phyloP scores from a whole-genome alignment of 2,329 filamentous ascomycete genomes.

The Chrysoporthe puriensis region DNA sequence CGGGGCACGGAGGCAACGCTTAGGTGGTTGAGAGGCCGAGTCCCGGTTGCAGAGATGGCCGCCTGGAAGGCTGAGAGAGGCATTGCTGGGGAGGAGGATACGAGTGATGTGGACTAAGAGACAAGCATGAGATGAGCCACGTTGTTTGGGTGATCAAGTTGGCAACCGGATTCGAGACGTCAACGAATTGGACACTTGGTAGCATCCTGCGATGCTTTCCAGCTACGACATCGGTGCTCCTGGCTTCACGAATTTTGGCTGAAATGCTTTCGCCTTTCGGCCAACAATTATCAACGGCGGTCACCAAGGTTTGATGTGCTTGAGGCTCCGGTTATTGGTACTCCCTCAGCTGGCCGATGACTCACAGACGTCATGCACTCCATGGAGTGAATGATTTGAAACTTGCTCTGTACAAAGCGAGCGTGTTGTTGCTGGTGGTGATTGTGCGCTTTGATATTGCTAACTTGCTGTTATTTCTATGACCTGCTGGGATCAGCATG shows the following conservation, averaged over 20 bases:
- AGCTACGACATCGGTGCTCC: too few relatives aligned
- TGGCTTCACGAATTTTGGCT: too few relatives aligned
- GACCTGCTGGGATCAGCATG: not conserved
- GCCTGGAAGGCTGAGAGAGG: constrained; percentile 56
- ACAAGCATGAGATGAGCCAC: not conserved
- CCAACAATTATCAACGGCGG: too few relatives aligned
- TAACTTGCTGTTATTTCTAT: not conserved
- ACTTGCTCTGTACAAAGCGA: not conserved
- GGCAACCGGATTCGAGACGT: too few relatives aligned
- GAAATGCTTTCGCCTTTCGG: too few relatives aligned
- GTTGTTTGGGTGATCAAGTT: not conserved
- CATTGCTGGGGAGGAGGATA: constrained; percentile 38
- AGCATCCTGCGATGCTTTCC: too few relatives aligned
- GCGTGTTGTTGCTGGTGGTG: not conserved
- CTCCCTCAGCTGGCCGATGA: not conserved
- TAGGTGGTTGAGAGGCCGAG: constrained; percentile 77
- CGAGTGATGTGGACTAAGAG: constrained; percentile 37
- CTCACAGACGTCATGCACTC: not conserved
- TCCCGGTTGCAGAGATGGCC: constrained; percentile 65
- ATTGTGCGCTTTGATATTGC: not conserved
- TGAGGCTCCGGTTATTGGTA: too few relatives aligned
- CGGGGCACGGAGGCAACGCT: constrained; percentile 86
- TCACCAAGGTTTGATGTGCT: too few relatives aligned
- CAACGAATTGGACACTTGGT: too few relatives aligned
- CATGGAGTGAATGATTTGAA: not conserved